A percentile compares a stretch with the other conserved stretches of the same genome.
phyloP scores from a whole-genome alignment of 2,329 filamentous ascomycete species.

The Arachnopeziza araneosa region DNA sequence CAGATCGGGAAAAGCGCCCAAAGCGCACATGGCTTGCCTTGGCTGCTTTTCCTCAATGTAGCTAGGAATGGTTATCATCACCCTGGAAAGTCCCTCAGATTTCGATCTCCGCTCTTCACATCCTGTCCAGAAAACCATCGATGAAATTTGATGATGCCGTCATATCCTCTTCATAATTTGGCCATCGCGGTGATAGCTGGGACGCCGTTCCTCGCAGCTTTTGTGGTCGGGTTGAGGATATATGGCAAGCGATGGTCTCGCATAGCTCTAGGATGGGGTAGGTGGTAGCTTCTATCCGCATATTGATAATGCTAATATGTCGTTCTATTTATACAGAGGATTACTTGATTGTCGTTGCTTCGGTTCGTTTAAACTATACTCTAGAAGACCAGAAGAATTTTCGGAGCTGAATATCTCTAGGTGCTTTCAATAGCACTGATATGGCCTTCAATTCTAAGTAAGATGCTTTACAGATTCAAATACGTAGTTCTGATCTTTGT shows the following conservation, averaged over 20 bases:
- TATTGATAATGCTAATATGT: neutral
- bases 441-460: neutral
- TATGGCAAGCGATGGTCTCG: neutral
- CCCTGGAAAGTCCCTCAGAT: neutral
- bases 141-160: neutral
- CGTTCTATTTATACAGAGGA: neutral
- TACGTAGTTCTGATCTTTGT: neutral
- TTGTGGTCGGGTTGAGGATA: neutral
- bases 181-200: neutral
- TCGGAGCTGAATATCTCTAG: neutral
- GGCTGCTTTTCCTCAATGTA: neutral
- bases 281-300: neutral
- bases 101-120: neutral
- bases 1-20: neutral
- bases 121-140: neutral
- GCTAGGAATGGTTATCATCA: neutral
- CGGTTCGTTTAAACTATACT: neutral
- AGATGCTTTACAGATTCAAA: neutral
- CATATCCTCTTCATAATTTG: neutral
- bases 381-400: neutral
- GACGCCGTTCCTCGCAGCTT: neutral
- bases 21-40: neutral
- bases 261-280: neutral
- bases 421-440: neutral
- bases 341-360: neutral